phyloP scores from a whole-genome alignment of 805 yeast genomes.

The Candida sanyiensis region DNA sequence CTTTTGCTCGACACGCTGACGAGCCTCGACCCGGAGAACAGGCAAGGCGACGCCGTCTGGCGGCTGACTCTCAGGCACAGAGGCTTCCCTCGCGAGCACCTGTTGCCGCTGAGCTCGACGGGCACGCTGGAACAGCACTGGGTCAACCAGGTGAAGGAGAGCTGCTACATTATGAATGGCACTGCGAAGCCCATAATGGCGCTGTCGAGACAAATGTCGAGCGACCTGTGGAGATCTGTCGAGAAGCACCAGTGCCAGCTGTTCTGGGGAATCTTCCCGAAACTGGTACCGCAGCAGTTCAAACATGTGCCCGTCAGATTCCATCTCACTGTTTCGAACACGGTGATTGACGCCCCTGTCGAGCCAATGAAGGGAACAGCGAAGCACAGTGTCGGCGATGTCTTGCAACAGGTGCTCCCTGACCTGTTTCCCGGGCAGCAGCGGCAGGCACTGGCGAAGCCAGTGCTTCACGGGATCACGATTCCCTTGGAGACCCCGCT shows the following conservation, averaged over 20 bases:
- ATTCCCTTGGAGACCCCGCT: constrained; percentile 42
- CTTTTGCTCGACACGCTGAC: constrained; percentile 50
- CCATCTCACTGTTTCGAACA: constrained; percentile 35
- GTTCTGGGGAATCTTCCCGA: constrained; percentile 18
- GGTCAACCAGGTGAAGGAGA: constrained; percentile 79
- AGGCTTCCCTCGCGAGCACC: constrained; percentile 37
- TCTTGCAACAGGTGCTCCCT: constrained; percentile 37
- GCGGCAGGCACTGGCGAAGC: constrained; percentile 34
- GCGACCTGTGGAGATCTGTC: constrained; percentile 51
- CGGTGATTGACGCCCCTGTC: constrained; percentile 32
- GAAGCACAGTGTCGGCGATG: constrained; percentile 32
- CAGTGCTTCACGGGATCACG: constrained; percentile 51
- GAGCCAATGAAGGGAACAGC: constrained; percentile 8
- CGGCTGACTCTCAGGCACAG: constrained; percentile 37
- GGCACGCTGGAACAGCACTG: constrained; percentile 45
- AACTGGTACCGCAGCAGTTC: constrained; percentile 23
- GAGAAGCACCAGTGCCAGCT: constrained; percentile 29
- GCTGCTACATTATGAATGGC: constrained; percentile 70
- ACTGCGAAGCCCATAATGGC: constrained; percentile 78
- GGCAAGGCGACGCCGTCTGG: constrained; percentile 38
- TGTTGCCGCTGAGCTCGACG: constrained; percentile 35
- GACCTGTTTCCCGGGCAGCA: too few species aligned
- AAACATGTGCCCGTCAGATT: constrained; percentile 45
- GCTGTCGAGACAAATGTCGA: constrained; percentile 57
- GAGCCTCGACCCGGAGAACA: constrained; percentile 31